Conservation (phyloP, 495 filamentous ascomycete genomes). For the Daldinia caldariorum region DNA sequence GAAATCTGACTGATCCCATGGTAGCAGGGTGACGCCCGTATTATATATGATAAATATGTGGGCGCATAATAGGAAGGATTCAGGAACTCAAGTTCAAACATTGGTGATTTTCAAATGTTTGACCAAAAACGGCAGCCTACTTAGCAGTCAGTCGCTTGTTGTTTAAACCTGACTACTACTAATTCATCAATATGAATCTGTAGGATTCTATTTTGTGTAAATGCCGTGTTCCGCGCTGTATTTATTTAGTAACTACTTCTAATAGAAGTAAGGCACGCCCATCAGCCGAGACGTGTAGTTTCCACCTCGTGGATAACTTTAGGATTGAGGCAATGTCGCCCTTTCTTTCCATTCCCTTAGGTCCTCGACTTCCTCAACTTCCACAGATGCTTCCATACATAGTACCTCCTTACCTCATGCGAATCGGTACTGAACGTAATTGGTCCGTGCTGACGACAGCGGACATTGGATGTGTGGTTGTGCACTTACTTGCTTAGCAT, state of each 20-base stretch:
- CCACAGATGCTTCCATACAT: conserved; percentile 12
- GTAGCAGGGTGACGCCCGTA: conserved; percentile 1
- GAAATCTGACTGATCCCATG: neutral
- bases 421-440: neutral
- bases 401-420: neutral
- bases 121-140: conserved; percentile 21
- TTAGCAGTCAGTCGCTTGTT: neutral
- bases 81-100: conserved; percentile 37
- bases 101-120: conserved; percentile 25
- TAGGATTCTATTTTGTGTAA: conserved; percentile 21
- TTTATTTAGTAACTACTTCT: neutral
- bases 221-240: conserved; percentile 17
- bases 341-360: neutral
- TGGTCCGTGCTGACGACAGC: neutral
- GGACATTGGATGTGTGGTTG: too few species aligned
- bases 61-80: conserved; percentile 30
- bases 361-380: neutral
- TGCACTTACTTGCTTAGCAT: conserved; percentile 8
- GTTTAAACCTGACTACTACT: conserved; percentile 2
- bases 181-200: conserved; percentile 27
- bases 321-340: conserved; percentile 30
- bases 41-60: conserved; percentile 9
- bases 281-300: neutral
- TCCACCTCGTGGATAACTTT: conserved; percentile 11
- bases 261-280: conserved; percentile 9